Evolutionary conservation across 73 alveolate species (phyloP).

Genomic region (Urostyla sp.): DNA sequence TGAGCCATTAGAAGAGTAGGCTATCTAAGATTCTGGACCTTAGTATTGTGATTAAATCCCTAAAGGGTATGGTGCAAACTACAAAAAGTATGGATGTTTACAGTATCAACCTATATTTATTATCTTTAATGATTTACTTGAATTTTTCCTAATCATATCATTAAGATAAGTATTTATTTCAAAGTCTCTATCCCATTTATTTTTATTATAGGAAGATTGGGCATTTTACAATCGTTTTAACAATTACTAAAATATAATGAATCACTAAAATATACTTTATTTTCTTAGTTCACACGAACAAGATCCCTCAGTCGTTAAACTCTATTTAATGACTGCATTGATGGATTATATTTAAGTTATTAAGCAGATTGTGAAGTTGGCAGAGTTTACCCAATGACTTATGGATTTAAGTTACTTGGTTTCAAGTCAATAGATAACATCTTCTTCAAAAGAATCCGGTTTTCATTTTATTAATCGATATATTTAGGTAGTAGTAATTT

Average conservation of each 20-base stretch:
- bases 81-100: constrained; percentile 52
- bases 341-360: constrained; percentile 44
- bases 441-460: constrained; percentile 54
- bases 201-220: constrained; percentile 42
- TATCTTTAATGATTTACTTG: constrained; percentile 16
- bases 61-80: not conserved
- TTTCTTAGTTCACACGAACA: constrained; percentile 61
- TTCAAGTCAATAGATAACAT: constrained; percentile 57
- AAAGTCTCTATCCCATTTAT: constrained; percentile 52
- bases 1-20: not conserved
- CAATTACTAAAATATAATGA: constrained; percentile 9
- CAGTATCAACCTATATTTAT: constrained; percentile 26
- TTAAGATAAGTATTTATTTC: not conserved
- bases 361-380: too few species aligned
- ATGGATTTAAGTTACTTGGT: constrained; percentile 50
- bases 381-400: constrained; percentile 24
- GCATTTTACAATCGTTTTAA: constrained; percentile 48
- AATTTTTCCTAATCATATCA: constrained; percentile 48
- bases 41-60: not conserved
- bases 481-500: constrained; percentile 27
- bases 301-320: constrained; percentile 55
- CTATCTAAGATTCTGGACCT: not conserved
- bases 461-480: constrained; percentile 56
- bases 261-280: constrained; percentile 18
- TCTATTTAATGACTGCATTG: constrained; percentile 48